These are phyloP conservation scores for Anisodus acutangulus DNA, from an alignment of 257 asterid species.

Conservation along the genomic window DNA sequence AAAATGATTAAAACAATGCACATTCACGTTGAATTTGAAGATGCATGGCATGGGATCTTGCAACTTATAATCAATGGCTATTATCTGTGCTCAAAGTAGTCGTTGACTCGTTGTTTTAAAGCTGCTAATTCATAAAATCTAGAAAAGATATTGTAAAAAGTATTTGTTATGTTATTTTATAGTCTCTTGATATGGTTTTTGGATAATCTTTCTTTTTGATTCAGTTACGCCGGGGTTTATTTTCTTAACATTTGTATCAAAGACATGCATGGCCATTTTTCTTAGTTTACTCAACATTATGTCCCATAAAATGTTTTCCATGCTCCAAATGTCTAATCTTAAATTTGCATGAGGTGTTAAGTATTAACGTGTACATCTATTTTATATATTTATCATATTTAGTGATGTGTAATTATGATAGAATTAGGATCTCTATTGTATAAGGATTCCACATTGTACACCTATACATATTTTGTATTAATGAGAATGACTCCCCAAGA, in stretches of 20 bases:
- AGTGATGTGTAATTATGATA: too few relatives aligned
- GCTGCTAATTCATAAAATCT: not conserved
- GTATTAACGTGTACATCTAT: too few relatives aligned
- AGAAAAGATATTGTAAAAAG: not conserved
- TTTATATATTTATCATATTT: too few relatives aligned
- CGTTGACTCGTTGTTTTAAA: not conserved
- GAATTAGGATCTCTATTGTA: too few relatives aligned
- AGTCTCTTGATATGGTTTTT: not conserved
- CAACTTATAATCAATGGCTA: not conserved
- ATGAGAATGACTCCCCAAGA: too few relatives aligned
- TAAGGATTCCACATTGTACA: too few relatives aligned
- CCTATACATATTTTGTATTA: too few relatives aligned
- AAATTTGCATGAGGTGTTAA: too few relatives aligned
- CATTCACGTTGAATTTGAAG: not conserved
- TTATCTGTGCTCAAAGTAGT: not conserved
- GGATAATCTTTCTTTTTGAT: not conserved
- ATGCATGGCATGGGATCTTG: not conserved
- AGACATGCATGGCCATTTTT: too few relatives aligned
- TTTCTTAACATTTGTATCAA: not conserved
- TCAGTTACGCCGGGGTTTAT: not conserved
- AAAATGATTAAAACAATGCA: not conserved
- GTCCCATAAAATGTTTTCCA: too few relatives aligned
- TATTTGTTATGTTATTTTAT: not conserved
- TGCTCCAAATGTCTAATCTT: too few relatives aligned
- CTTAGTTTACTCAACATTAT: too few relatives aligned